A percentile compares a stretch with the other conserved stretches of the same genome.
These are phyloP conservation scores for Tulasnella sp. DNA, from an alignment of 768 basidiomycete genomes.

Conservation along the genomic window DNA sequence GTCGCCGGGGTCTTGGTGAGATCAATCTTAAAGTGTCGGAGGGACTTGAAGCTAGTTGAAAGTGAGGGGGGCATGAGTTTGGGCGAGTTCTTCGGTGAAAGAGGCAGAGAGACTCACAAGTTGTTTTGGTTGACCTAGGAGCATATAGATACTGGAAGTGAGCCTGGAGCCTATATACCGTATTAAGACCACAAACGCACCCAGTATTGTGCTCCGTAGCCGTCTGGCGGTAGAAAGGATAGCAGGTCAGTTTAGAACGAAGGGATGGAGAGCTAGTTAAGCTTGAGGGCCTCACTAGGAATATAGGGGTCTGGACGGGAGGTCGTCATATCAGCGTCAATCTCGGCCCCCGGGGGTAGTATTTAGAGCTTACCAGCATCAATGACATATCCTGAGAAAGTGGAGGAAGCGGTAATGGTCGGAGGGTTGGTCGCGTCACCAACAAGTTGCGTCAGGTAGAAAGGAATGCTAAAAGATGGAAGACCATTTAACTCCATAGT, in stretches of 20 bases:
- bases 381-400: slow-evolving; percentile 63
- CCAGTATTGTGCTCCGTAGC: slow-evolving; percentile 48
- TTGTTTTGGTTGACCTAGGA: slow-evolving; percentile 20
- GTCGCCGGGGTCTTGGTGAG: slow-evolving; percentile 24
- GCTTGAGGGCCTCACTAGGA: slow-evolving; percentile 17
- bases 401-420: slow-evolving; percentile 49
- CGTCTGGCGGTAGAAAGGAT: slow-evolving; percentile 23
- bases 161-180: no score
- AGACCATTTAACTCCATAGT: no score
- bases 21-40: slow-evolving; percentile 58
- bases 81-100: neutral
- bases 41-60: slow-evolving; percentile 20
- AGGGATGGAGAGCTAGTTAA: no score
- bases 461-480: neutral
- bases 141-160: no score
- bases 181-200: no score
- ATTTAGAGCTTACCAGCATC: slow-evolving; percentile 34
- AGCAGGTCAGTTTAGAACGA: no score
- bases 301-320: slow-evolving; percentile 53
- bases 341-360: neutral
- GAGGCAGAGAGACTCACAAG: neutral
- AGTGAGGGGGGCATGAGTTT: neutral
- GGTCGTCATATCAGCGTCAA: neutral
- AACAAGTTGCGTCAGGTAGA: slow-evolving; percentile 4
- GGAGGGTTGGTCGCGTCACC: slow-evolving; percentile 28